Percentiles rank a stretch among this genome's conserved stretches.
Evolutionary conservation across 768 basidiomycete genomes (phyloP).

Genomic region (Pulveroboletus sp.): DNA sequence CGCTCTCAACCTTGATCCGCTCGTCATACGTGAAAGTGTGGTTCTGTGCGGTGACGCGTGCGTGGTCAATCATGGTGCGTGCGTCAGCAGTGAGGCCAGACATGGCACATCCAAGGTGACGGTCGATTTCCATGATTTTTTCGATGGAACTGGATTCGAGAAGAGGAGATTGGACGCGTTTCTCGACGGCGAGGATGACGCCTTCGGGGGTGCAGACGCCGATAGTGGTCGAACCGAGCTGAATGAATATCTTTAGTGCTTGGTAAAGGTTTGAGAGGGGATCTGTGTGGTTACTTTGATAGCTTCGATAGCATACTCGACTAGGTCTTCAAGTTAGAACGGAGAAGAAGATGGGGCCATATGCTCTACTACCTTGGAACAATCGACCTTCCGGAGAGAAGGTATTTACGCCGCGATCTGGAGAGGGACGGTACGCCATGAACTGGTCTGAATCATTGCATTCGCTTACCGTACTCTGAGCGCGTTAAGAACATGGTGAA

Average conservation of each 20-base stretch:
- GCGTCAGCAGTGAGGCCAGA: constrained; percentile 96
- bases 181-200: constrained; percentile 93
- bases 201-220: constrained; percentile 90
- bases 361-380: constrained; percentile 83
- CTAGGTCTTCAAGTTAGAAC: constrained; percentile 38
- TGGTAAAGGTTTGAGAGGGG: background rate
- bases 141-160: constrained; percentile 95
- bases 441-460: background rate
- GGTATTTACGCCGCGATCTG: constrained; percentile 97
- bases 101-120: constrained; percentile 97
- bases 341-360: background rate
- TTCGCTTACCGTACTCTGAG: constrained; percentile 79
- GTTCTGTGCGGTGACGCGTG: constrained; percentile 92
- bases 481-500: constrained; percentile 83
- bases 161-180: constrained; percentile 95
- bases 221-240: constrained; percentile 98
- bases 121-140: constrained; percentile 99
- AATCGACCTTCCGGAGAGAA: constrained; percentile 98
- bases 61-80: constrained; percentile 99
- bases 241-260: constrained; percentile 1
- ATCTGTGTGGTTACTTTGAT: constrained; percentile 68
- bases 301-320: constrained; percentile 99
- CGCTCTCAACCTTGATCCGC: constrained; percentile 94
- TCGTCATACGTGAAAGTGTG: constrained; percentile 98
- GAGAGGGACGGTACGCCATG: background rate